Base-by-base conservation (phyloP, 83 land plant genomes). In the Diphasiastrum complanatum region DNA sequence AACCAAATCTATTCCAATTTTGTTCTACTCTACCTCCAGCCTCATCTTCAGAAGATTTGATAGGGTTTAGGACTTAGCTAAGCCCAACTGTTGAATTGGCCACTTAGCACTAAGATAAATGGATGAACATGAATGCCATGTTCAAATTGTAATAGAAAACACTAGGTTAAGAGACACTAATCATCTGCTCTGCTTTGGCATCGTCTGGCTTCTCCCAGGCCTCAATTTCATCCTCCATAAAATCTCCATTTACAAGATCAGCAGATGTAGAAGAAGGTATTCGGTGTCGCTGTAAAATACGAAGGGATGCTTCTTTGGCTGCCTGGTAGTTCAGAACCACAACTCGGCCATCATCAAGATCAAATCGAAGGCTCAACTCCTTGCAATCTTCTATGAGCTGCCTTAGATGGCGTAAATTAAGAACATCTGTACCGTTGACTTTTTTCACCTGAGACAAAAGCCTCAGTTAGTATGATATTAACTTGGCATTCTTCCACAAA, bases 371-470 rank as follows among this genome's bases (percentile, higher is more conserved):
- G 63, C 73, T 79, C 40, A 71, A 55, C 36, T 75, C 78, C n/a
- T 36, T 63, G 50, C 95, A 81, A 3, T 78, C 67, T 51, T 91
- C 90, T 52, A 91, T 90, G 32, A 85, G 79, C 51, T 69, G 60
- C 26, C 79, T 71, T 19, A 91, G 56, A 65, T 91, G 97, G 51
- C 81, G 79, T 35, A 91, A 68, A 51, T 91, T 91, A 0, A 82
- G 82, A 16, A 91, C 61, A 32, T 82, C 89, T 16, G 80, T 80
- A 2, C 81, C 85, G 52, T 91, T 91, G 33, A 91, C 90, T 58
- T 78, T 82, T 59, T 87, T 91, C 33, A 91, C 97, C 97, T 91
- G 77, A n/a, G n/a, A n/a, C n/a, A n/a, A n/a, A n/a, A n/a, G n/a
- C n/a, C n/a, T n/a, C n/a, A n/a, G n/a, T n/a, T n/a, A n/a, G n/a